Base-by-base conservation (phyloP, 2,329 filamentous ascomycete species). In the Dactylellina sp. region DNA sequence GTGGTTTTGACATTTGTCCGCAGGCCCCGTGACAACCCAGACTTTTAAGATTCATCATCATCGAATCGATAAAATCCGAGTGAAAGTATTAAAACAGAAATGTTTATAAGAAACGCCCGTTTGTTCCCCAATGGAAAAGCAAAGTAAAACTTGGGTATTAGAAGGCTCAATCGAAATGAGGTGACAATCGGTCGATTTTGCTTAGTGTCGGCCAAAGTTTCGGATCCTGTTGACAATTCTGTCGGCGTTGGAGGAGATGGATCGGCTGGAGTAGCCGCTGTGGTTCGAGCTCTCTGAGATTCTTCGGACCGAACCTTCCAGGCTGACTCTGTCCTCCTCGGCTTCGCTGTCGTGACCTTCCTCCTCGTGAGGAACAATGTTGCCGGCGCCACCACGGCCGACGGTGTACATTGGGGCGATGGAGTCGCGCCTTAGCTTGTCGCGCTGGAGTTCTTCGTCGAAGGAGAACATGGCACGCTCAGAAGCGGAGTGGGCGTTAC, bases 381-480 rank as follows among this genome's bases (percentile, higher is more conserved):
- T 90, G 75, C 87, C 88, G 20, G 87, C 87, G 61, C 88, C 88
- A 75, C 88, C 88, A 49, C 88, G 86, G 74, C 88, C 88, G 76
- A 89, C 85, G 81, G 88, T 84, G 81, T 86, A 87, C 76, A 86
- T 82, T 52, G 84, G 84, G 20, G 85, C 82, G 61, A 85, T 82
- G 78, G 84, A 81, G 76, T 84, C 82, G 79, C 84, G 84, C 62
- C 86, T 82, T 68, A 84, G 82, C 77, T 84, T 83, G 78, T 86
- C 85, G 75, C 85, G 84, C 77, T 84, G 81, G 78, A 87, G 86
- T 80, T 89, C 88, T 82, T 89, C 88, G 80, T 89, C 88, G 81
- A 91, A 91, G 71, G 84, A 86, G 81, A 89, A 85, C 77, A 86
- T 84, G 78, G 85, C 84, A 53, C 86, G 84, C 79, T 87, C 83